These are phyloP conservation scores for Linum tenue DNA, from an alignment of 345 rosid species.

Conservation along the genomic window DNA sequence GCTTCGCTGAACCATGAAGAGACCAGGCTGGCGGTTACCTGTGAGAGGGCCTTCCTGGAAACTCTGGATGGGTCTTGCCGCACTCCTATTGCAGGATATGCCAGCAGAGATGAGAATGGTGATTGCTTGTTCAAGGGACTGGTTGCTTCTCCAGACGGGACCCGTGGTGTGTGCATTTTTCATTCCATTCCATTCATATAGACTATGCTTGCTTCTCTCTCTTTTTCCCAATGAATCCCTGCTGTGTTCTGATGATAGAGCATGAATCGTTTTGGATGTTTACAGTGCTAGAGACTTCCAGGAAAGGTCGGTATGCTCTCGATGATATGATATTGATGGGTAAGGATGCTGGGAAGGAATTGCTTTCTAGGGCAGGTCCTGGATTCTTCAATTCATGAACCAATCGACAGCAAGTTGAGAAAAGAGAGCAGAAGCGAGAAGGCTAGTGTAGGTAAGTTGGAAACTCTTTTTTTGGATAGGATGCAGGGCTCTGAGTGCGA, in stretches of 20 bases:
- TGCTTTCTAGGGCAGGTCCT: slow-evolving; percentile 72
- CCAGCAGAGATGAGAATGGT: slow-evolving; percentile 60
- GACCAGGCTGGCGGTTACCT: slow-evolving; percentile 78
- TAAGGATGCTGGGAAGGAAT: slow-evolving; percentile 85
- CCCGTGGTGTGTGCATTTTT: slow-evolving; percentile 40
- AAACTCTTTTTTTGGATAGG: not conserved
- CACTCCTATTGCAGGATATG: slow-evolving; percentile 96
- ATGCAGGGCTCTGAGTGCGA: not conserved
- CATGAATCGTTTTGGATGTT: slow-evolving; percentile 6
- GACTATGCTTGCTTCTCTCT: not conserved
- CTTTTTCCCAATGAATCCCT: not conserved
- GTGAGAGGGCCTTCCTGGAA: slow-evolving; percentile 84
- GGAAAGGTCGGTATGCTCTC: slow-evolving; percentile 56
- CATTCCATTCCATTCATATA: too few relatives aligned
- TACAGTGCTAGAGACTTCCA: slow-evolving; percentile 85
- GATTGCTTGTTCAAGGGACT: slow-evolving; percentile 78
- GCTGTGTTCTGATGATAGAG: not conserved
- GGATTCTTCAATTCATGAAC: slow-evolving; percentile 54
- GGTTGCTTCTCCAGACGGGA: slow-evolving; percentile 95
- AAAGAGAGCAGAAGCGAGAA: not conserved
- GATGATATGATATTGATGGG: slow-evolving; percentile 85
- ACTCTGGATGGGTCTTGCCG: slow-evolving; percentile 94
- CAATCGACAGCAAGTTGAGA: not conserved
- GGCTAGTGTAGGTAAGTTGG: not conserved
- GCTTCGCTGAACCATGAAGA: slow-evolving; percentile 89